These are phyloP conservation scores for Claviceps monticola DNA, from an alignment of 2,329 filamentous ascomycete species.

Conservation along the genomic window DNA sequence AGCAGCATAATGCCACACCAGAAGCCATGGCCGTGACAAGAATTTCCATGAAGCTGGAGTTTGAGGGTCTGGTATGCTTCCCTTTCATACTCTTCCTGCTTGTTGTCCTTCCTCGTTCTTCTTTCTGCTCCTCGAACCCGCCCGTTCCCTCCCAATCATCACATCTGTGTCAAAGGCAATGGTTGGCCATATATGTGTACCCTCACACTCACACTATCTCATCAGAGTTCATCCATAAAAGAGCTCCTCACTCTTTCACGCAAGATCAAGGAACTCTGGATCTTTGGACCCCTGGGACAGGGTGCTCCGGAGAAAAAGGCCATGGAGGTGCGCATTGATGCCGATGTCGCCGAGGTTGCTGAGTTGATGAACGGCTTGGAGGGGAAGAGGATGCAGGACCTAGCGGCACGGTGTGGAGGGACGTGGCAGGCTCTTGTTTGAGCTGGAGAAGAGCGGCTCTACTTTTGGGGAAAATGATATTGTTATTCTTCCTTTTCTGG, in stretches of 20 bases:
- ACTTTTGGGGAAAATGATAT: background rate
- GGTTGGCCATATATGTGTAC: too few relatives aligned
- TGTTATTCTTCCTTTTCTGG: background rate
- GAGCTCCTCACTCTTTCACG: constrained; percentile 30
- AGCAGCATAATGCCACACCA: constrained; percentile 24
- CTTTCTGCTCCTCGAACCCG: background rate
- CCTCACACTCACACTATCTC: too few relatives aligned
- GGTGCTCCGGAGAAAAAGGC: constrained; percentile 21
- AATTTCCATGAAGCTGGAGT: constrained; percentile 31
- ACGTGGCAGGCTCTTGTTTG: constrained; percentile 20
- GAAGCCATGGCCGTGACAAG: constrained; percentile 28
- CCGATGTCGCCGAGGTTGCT: constrained; percentile 21
- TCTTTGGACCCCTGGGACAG: constrained; percentile 27
- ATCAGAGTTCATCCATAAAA: constrained; percentile 28
- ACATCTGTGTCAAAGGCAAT: too few relatives aligned
- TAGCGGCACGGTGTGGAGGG: constrained; percentile 23
- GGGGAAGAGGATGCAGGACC: constrained; percentile 16
- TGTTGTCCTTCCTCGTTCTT: background rate
- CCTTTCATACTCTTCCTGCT: background rate
- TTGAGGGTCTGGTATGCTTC: constrained; percentile 25
- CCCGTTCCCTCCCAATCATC: too few relatives aligned
- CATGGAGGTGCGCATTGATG: constrained; percentile 23
- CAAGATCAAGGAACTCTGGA: constrained; percentile 32
- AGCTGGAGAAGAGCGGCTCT: constrained; percentile 3
- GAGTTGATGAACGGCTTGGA: constrained; percentile 23